These are phyloP conservation scores for Fomitopsis pinicola DNA, from an alignment of 1,284 basidiomycete genomes.

Conservation along the genomic window DNA sequence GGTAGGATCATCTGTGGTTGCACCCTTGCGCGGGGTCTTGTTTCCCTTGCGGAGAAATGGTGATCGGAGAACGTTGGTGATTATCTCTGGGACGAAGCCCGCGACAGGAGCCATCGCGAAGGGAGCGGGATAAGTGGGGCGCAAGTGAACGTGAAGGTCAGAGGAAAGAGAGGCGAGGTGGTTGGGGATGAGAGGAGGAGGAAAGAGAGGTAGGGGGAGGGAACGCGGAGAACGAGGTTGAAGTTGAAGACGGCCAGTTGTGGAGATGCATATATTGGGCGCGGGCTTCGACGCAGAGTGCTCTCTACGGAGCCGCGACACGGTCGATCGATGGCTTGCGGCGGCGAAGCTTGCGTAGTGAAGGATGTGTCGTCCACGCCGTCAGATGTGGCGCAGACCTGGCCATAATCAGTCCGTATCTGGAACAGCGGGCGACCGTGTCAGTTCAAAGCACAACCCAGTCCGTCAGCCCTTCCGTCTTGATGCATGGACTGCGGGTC, in stretches of 20 bases:
- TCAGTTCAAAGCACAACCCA: background rate
- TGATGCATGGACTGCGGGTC: no score
- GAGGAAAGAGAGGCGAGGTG: background rate
- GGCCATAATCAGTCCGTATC: background rate
- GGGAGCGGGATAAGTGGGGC: background rate
- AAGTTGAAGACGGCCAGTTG: background rate
- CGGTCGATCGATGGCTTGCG: background rate
- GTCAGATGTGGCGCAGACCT: background rate
- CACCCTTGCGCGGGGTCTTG: conserved; percentile 1
- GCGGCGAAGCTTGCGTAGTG: background rate
- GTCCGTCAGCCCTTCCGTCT: background rate
- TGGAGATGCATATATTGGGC: background rate
- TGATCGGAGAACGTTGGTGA: conserved; percentile 4
- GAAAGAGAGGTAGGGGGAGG: background rate
- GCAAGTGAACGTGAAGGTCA: background rate
- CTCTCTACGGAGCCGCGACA: background rate
- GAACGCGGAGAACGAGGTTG: background rate
- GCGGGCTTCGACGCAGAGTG: background rate
- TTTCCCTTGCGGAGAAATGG: background rate
- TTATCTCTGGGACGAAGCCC: conserved; percentile 1
- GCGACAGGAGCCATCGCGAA: background rate
- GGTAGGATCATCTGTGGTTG: background rate
- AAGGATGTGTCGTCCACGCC: background rate
- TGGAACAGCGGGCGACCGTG: background rate
- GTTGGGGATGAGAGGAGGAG: background rate